phyloP scores from a whole-genome alignment of 106 monocot species.

The Dendrobium catenatum region DNA sequence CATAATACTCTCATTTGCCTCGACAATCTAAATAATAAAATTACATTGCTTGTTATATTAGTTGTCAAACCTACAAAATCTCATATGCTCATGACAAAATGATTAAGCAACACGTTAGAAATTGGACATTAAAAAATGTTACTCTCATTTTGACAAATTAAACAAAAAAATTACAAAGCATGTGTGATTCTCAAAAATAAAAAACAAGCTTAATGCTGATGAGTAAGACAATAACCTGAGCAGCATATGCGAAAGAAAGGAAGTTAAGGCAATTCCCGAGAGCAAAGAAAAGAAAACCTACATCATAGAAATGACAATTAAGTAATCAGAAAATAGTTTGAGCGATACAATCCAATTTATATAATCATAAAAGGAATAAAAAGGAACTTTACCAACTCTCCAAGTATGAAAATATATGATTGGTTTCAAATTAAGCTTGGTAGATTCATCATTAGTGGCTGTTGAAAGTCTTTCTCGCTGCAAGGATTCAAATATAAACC shows the following conservation, averaged over 20 bases:
- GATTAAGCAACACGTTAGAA: neutral
- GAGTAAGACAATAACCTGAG: slow-evolving; percentile 48
- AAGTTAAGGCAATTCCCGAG: slow-evolving; percentile 93
- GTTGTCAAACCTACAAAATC: neutral
- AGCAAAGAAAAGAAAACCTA: slow-evolving; percentile 83
- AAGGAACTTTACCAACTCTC: slow-evolving; percentile 68
- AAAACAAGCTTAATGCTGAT: neutral
- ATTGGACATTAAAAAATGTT: neutral
- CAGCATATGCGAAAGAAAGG: slow-evolving; percentile 95
- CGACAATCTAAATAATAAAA: neutral
- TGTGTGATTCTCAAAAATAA: neutral
- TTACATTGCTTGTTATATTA: neutral
- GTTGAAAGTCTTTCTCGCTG: slow-evolving; percentile 67
- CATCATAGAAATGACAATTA: slow-evolving; percentile 5
- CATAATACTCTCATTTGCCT: neutral
- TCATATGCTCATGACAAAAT: neutral
- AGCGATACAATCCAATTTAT: neutral
- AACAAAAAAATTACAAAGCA: neutral
- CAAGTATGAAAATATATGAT: slow-evolving; percentile 84
- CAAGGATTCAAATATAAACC: slow-evolving; percentile 16
- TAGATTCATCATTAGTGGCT: slow-evolving; percentile 40
- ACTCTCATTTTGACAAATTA: neutral
- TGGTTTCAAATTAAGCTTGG: slow-evolving; percentile 60
- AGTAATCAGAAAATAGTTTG: slow-evolving; percentile 1
- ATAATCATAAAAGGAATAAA: neutral